Base-by-base conservation (phyloP, 2,329 filamentous ascomycete genomes). In the Calonectria multiphialidica region DNA sequence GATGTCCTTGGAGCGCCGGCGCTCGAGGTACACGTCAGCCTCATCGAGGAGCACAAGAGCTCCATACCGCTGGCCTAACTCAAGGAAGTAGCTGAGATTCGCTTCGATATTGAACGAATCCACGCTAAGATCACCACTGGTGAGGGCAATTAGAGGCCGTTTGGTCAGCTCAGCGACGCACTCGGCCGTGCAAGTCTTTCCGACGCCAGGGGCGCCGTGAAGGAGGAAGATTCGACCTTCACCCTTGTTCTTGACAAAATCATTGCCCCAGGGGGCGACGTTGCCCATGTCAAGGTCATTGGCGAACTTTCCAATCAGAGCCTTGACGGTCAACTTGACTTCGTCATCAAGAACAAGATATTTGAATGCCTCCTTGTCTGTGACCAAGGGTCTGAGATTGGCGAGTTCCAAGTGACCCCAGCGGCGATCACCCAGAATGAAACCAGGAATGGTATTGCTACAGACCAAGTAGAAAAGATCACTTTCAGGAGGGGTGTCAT, bases 21-120 rank as follows among this genome's bases (percentile, higher is more conserved):
- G 81, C 79, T 91, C 88, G 10, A 92, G 86, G 80, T 90, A 92
- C 21, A 91, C 88, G 68, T 92, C 90, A 3, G 89, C 89, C 79
- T 92, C 90, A 77, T 92, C 90, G 5, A 91, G 83, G 3, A 91
- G 84, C 8, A 90, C 84, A 7, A 91, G 84, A 44, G 86, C 88
- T 21, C 84, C 85, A 80, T 86, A 90, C 9, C 85, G 86, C 79
- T 87, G 86, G 47, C 83, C 88, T 5, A 89, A 83, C 47, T 85
- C 78, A 12, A 90, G 82, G 80, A 87, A 88, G 80, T 87, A 87
- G 68, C 83, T 82, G 16, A 88, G 85, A 68, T 84, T 84, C 33
- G 79, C 73, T 77, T 88, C 86, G 30, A 88, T 84, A 2, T 80
- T 74, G 47, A 75, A 76, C 7, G 83, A 78, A 44, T 83, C 78